Conservation (phyloP, 257 asterid species). For the Linaria vulgaris region DNA sequence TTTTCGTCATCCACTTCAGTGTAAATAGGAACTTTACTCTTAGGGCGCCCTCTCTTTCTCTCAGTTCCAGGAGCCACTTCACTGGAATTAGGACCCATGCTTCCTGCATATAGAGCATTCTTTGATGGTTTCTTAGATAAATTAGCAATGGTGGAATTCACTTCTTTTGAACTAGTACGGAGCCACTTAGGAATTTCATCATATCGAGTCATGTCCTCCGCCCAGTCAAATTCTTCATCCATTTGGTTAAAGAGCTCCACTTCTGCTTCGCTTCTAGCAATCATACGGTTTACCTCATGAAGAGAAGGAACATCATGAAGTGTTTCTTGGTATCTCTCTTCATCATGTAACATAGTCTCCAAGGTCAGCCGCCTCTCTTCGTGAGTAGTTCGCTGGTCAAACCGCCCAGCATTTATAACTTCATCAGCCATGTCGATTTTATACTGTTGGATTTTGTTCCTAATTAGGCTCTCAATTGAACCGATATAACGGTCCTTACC, state of each 20-base stretch:
- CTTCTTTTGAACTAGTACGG: slow-evolving; percentile 82
- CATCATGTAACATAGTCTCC: slow-evolving; percentile 93
- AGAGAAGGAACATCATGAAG: slow-evolving; percentile 96
- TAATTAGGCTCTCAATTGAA: slow-evolving; percentile 91
- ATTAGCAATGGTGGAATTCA: slow-evolving; percentile 61
- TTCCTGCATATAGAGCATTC: slow-evolving; percentile 53
- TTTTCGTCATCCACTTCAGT: slow-evolving; percentile 92
- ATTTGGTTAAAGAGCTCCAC: slow-evolving; percentile 94
- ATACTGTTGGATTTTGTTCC: slow-evolving; percentile 96
- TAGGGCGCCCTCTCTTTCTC: slow-evolving; percentile 88
- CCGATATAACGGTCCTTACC: slow-evolving; percentile 97
- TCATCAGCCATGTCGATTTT: slow-evolving; percentile 99
- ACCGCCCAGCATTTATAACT: slow-evolving; percentile 98
- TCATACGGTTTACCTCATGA: slow-evolving; percentile 97
- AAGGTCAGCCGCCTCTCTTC: slow-evolving; percentile 96
- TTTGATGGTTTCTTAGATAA: slow-evolving; percentile 82
- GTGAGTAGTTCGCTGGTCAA: slow-evolving; percentile 98
- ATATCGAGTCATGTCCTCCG: slow-evolving; percentile 83
- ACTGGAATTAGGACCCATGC: slow-evolving; percentile 43
- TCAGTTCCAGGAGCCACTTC: slow-evolving; percentile 64
- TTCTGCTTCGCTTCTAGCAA: slow-evolving; percentile 94
- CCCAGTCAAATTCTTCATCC: slow-evolving; percentile 98
- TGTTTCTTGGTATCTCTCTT: slow-evolving; percentile 95
- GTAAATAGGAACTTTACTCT: slow-evolving; percentile 78
- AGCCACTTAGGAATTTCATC: slow-evolving; percentile 96